Evolutionary conservation across 148 eudicot genomes (phyloP).

Genomic region (Cornus suecica): DNA sequence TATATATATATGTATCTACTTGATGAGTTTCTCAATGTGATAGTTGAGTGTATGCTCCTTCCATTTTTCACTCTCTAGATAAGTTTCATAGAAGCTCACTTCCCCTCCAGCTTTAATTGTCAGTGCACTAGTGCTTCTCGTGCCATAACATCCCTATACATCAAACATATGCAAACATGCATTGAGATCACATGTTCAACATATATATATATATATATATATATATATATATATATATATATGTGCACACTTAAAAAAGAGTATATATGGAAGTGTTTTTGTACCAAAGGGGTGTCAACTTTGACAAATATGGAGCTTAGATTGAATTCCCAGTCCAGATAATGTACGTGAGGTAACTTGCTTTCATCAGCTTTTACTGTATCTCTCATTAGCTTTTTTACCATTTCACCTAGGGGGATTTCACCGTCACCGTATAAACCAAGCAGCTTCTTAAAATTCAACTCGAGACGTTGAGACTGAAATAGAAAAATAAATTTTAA

Average conservation of each 20-base stretch:
- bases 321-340: slow-evolving; percentile 54
- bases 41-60: slow-evolving; percentile 43
- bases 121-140: slow-evolving; percentile 62
- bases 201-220: no score
- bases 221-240: no score
- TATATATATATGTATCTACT: background rate
- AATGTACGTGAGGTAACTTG: slow-evolving; percentile 52
- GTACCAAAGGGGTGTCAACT: slow-evolving; percentile 64
- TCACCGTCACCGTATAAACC: slow-evolving; percentile 36
- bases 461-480: slow-evolving; percentile 51
- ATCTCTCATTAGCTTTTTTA: slow-evolving; percentile 60
- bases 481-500: background rate
- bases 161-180: background rate
- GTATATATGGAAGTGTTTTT: background rate
- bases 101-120: slow-evolving; percentile 40
- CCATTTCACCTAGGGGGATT: slow-evolving; percentile 52
- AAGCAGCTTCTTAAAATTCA: slow-evolving; percentile 40
- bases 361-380: slow-evolving; percentile 51
- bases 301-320: slow-evolving; percentile 69
- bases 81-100: slow-evolving; percentile 53
- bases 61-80: slow-evolving; percentile 55
- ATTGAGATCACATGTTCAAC: no score
- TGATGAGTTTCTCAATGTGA: slow-evolving; percentile 26
- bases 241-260: no score
- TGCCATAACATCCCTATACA: slow-evolving; percentile 56